Conservation (phyloP, 176 grass and related monocot genomes). For the Zea luxurians region DNA sequence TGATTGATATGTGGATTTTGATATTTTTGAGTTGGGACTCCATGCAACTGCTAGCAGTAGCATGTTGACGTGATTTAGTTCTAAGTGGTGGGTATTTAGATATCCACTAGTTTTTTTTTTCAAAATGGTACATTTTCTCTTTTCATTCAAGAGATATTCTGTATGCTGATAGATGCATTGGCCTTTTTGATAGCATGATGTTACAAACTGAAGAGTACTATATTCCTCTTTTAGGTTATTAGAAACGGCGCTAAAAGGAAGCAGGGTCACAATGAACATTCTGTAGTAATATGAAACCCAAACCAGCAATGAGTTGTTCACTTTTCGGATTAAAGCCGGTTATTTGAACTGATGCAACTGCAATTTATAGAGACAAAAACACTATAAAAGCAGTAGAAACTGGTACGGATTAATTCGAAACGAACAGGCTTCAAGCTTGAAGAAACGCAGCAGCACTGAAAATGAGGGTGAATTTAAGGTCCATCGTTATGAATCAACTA, state of each 20-base stretch:
- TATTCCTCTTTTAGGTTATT: not conserved
- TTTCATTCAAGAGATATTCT: not conserved
- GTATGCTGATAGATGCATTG: not conserved
- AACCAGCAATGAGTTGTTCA: too few species aligned
- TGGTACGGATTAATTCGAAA: too few species aligned
- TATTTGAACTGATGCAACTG: too few species aligned
- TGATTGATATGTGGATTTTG: constrained; percentile 25
- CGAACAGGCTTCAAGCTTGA: too few species aligned
- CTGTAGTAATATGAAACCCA: not conserved
- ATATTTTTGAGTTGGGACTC: constrained; percentile 5
- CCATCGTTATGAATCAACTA: constrained; percentile 66
- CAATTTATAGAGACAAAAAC: too few species aligned
- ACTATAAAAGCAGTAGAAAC: too few species aligned
- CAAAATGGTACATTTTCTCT: not conserved
- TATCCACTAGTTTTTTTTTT: not conserved
- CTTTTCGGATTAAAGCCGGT: too few species aligned
- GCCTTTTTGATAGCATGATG: not conserved
- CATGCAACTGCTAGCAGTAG: not conserved
- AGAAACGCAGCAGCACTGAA: constrained; percentile 67
- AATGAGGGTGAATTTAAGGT: constrained; percentile 59
- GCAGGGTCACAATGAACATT: not conserved
- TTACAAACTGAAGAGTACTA: constrained; percentile 10
- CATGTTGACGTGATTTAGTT: constrained; percentile 9
- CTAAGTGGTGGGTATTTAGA: constrained; percentile 13
- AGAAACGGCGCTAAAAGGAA: not conserved